phyloP scores from a whole-genome alignment of 306 rosid species.

The Ormosia semicastrata region DNA sequence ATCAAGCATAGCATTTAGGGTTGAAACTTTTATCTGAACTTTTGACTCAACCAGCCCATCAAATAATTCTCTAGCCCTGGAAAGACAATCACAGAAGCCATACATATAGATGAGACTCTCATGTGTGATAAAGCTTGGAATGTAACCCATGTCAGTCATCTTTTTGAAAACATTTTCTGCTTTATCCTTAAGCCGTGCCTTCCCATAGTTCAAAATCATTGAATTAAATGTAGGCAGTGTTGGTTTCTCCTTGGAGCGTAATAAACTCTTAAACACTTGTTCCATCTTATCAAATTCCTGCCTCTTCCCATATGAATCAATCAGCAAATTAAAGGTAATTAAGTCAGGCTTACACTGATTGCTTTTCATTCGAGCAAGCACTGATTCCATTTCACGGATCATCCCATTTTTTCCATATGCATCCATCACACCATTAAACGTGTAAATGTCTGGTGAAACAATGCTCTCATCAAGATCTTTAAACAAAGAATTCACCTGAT shows the following conservation, averaged over 20 bases:
- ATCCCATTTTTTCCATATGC: slow-evolving; percentile 85
- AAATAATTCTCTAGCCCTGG: slow-evolving; percentile 72
- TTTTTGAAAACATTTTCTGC: slow-evolving; percentile 60
- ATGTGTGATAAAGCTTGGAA: slow-evolving; percentile 71
- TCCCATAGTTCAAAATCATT: slow-evolving; percentile 90
- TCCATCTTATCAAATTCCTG: slow-evolving; percentile 94
- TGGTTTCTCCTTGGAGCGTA: slow-evolving; percentile 75
- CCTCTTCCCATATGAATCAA: slow-evolving; percentile 91
- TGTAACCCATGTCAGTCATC: slow-evolving; percentile 73
- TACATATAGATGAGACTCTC: slow-evolving; percentile 85
- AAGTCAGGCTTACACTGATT: slow-evolving; percentile 74
- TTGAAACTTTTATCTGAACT: slow-evolving; percentile 64
- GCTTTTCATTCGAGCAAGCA: slow-evolving; percentile 79
- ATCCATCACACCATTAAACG: slow-evolving; percentile 94
- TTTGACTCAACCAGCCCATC: slow-evolving; percentile 61
- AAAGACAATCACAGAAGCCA: slow-evolving; percentile 74
- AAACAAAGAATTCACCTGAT: slow-evolving; percentile 64
- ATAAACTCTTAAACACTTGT: slow-evolving; percentile 85
- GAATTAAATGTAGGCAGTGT: slow-evolving; percentile 88
- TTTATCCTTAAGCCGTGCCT: slow-evolving; percentile 71
- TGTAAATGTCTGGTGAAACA: slow-evolving; percentile 73
- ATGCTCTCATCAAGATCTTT: slow-evolving; percentile 84
- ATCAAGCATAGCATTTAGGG: slow-evolving; percentile 87
- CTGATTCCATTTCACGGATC: slow-evolving; percentile 84
- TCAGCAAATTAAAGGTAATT: slow-evolving; percentile 78